phyloP scores from a whole-genome alignment of 176 grass and related monocot genomes.

The Hordeum marinum region DNA sequence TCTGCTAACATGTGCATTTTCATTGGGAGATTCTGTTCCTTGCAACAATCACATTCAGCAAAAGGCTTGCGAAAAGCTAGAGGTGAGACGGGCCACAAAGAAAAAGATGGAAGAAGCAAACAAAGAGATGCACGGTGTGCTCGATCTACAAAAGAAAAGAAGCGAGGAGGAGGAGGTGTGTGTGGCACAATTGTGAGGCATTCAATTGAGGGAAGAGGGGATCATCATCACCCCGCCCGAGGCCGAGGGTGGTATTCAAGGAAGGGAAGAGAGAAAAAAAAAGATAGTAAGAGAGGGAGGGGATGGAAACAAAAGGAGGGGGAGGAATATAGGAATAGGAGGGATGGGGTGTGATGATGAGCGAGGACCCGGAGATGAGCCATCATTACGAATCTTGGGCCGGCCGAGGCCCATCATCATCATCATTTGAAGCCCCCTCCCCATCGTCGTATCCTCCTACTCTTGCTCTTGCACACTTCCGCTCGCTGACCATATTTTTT shows the following conservation, averaged over 20 bases:
- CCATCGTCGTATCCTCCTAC: conserved; percentile 5
- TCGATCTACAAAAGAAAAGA: not conserved
- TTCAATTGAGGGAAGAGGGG: conserved; percentile 10
- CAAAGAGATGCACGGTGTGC: not conserved
- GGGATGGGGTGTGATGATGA: conserved; percentile 41
- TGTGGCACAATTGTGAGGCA: conserved; percentile 26
- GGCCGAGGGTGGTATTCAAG: not conserved
- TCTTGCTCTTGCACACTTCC: not conserved
- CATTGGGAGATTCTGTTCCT: not conserved
- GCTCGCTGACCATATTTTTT: not conserved
- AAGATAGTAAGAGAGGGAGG: not conserved
- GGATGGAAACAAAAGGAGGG: not conserved
- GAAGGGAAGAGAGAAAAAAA: conserved; percentile 13
- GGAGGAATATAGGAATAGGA: not conserved
- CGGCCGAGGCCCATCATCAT: conserved; percentile 84
- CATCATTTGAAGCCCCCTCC: conserved; percentile 54
- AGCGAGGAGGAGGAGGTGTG: not conserved
- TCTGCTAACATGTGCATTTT: not conserved
- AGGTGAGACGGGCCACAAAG: not conserved
- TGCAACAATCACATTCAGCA: conserved; percentile 20
- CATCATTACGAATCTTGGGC: conserved; percentile 99
- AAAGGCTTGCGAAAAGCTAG: conserved; percentile 11
- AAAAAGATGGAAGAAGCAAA: not conserved
- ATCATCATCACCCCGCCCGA: not conserved
- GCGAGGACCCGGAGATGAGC: conserved; percentile 52